phyloP scores from a whole-genome alignment of 2,329 filamentous ascomycete species.

The Arachnomyces sp. region DNA sequence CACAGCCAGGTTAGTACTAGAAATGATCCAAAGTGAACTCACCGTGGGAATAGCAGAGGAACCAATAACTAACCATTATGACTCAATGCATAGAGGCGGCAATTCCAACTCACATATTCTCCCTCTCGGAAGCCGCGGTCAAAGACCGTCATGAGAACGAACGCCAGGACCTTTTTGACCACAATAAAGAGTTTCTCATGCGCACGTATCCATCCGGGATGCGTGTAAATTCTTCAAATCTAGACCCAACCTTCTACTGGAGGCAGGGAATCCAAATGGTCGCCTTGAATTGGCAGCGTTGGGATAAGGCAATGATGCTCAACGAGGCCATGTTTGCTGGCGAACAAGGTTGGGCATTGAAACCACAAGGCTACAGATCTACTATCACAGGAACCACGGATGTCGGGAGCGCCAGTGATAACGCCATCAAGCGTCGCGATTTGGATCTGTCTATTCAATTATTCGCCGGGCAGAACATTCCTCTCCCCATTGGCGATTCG shows the following conservation, averaged over 20 bases:
- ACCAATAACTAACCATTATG: neutral
- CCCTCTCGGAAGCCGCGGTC: conserved; percentile 54
- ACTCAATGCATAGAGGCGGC: conserved; percentile 31
- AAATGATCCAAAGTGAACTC: neutral
- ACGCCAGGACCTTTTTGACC: conserved; percentile 60
- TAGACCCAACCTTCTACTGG: conserved; percentile 81
- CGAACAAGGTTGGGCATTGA: conserved; percentile 75
- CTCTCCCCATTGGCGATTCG: conserved; percentile 52
- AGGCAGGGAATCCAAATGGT: conserved; percentile 83
- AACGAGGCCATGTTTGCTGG: conserved; percentile 87
- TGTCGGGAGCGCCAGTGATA: conserved; percentile 15
- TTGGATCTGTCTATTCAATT: conserved; percentile 66
- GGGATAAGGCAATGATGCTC: conserved; percentile 90
- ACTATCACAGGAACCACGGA: conserved; percentile 5
- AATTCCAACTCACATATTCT: conserved; percentile 58
- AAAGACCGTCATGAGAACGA: conserved; percentile 56
- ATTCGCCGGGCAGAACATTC: conserved; percentile 68
- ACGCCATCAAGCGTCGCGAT: conserved; percentile 43
- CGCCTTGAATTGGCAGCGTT: conserved; percentile 87
- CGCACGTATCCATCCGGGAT: conserved; percentile 79
- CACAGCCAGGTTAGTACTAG: conserved; percentile 51
- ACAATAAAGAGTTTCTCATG: conserved; percentile 79
- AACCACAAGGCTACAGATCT: conserved; percentile 66
- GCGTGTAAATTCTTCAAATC: conserved; percentile 75
- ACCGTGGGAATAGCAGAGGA: neutral